These are phyloP conservation scores for Prunus davidiana DNA, from an alignment of 306 rosid species.

Conservation along the genomic window DNA sequence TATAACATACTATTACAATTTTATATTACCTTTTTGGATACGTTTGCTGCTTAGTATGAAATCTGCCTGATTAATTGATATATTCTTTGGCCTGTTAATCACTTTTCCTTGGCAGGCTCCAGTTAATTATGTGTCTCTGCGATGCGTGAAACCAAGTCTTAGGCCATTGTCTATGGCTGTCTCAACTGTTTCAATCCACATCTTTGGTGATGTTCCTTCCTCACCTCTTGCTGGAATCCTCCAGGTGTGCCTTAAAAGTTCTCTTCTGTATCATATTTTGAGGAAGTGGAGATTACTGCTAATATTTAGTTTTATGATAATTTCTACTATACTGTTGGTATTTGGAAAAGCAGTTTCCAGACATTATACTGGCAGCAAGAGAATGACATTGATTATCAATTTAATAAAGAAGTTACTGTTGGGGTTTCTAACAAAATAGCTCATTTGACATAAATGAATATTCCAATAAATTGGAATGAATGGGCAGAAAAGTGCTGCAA, in stretches of 20 bases:
- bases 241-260: conserved; percentile 55
- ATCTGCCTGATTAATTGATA: background rate
- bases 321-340: background rate
- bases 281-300: conserved; percentile 6
- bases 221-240: conserved; percentile 91
- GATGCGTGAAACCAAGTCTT: conserved; percentile 72
- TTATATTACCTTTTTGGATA: background rate
- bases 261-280: conserved; percentile 3
- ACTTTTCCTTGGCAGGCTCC: conserved; percentile 77
- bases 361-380: background rate
- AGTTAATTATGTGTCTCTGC: conserved; percentile 81
- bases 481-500: background rate
- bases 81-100: background rate
- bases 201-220: conserved; percentile 94
- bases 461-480: background rate
- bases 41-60: background rate
- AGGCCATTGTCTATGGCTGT: conserved; percentile 91
- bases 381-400: background rate
- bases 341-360: background rate
- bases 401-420: background rate
- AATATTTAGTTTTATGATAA: background rate
- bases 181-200: conserved; percentile 83
- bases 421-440: background rate
- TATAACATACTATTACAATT: background rate
- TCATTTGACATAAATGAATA: background rate